These are phyloP conservation scores for Saccharomycopsis sp. DNA, from an alignment of 805 yeast genomes.

Conservation along the genomic window DNA sequence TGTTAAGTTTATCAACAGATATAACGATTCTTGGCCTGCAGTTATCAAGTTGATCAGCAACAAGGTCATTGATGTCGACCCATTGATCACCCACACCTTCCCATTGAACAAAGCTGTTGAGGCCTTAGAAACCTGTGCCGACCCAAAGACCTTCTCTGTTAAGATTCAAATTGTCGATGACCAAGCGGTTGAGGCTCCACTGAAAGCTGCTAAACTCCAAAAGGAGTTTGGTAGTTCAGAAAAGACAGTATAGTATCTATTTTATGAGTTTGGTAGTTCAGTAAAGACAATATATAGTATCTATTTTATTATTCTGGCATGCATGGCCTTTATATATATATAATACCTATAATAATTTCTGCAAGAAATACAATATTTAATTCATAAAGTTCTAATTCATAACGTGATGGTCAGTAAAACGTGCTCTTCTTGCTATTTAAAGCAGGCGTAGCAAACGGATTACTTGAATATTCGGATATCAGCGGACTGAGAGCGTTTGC, in stretches of 20 bases:
- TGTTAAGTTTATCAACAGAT: slow-evolving; percentile 46
- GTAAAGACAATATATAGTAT: too few species aligned
- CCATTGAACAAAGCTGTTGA: slow-evolving; percentile 39
- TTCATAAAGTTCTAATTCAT: neutral
- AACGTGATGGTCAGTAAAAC: neutral
- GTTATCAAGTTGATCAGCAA: slow-evolving; percentile 42
- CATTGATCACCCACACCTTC: slow-evolving; percentile 45
- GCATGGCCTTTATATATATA: too few species aligned
- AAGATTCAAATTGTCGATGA: slow-evolving; percentile 17
- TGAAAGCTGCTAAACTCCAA: neutral
- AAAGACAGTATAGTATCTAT: too few species aligned
- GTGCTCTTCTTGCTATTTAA: neutral
- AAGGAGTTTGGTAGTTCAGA: too few species aligned
- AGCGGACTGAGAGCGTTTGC: neutral
- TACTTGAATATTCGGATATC: neutral
- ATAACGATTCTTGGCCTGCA: slow-evolving; percentile 53
- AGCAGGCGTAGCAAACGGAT: neutral
- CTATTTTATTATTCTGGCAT: too few species aligned
- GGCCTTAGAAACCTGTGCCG: slow-evolving; percentile 31
- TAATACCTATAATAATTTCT: too few species aligned
- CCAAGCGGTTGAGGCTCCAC: slow-evolving; percentile 1
- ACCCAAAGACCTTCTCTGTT: slow-evolving; percentile 12
- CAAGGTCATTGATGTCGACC: slow-evolving; percentile 38
- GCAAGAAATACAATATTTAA: neutral
- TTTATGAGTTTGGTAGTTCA: too few species aligned